phyloP scores from a whole-genome alignment of 1,284 basidiomycete species.

The Microstroma glucosiphilum region DNA sequence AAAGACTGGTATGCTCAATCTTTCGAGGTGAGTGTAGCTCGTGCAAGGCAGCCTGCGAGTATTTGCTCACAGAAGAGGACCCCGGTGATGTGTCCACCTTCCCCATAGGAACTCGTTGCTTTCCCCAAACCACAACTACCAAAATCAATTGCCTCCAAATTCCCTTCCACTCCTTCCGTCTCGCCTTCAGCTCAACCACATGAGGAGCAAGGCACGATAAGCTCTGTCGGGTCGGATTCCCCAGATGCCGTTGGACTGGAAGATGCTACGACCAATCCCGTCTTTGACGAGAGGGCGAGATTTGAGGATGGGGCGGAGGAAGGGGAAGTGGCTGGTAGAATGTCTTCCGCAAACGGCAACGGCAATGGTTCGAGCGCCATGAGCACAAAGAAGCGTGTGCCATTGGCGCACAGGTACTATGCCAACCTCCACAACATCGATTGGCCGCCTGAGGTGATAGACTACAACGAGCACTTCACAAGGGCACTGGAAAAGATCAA shows the following conservation, averaged over 20 bases:
- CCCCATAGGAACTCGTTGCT: conserved; percentile 35
- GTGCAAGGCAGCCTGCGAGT: no score
- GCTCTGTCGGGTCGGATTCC: not conserved
- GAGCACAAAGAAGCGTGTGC: conserved; percentile 9
- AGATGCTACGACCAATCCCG: not conserved
- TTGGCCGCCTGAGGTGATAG: conserved; percentile 88
- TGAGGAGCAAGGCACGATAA: conserved; percentile 19
- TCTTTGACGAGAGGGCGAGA: conserved; percentile 4
- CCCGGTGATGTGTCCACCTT: not conserved
- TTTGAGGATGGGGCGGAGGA: conserved; percentile 4
- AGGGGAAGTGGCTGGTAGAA: not conserved
- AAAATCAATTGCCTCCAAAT: conserved; percentile 29
- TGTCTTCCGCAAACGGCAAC: conserved; percentile 10
- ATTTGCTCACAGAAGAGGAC: not conserved
- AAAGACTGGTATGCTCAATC: conserved; percentile 99
- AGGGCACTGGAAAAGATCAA: conserved; percentile 83
- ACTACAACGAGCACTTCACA: conserved; percentile 90
- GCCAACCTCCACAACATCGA: conserved; percentile 61
- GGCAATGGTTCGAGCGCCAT: conserved; percentile 5
- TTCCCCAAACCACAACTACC: conserved; percentile 44
- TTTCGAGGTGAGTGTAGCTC: conserved; percentile 68
- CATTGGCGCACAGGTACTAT: conserved; percentile 64
- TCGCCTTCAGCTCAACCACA: conserved; percentile 1
- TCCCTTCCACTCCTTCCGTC: conserved; percentile 15
- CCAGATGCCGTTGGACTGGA: not conserved